A percentile compares a stretch with the other conserved stretches of the same genome.
Conservation (phyloP, 1,139 yeast genomes). For the Scheffersomyces insectosa region DNA sequence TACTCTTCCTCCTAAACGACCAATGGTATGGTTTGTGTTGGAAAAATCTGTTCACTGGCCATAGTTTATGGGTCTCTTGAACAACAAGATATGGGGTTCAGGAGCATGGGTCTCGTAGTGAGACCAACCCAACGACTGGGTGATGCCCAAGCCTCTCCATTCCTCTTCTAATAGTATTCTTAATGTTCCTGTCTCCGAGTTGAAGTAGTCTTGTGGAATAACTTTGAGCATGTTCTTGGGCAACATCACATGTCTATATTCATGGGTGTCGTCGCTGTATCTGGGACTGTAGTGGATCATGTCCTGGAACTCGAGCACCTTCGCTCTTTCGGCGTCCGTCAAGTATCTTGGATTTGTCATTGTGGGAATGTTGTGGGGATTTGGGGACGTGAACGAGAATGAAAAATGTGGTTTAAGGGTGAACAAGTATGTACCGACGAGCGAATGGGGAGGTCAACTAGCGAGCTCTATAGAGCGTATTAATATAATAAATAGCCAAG, state of each 20-base stretch:
- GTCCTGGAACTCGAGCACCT: constrained; percentile 88
- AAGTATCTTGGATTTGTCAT: constrained; percentile 64
- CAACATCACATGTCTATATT: constrained; percentile 89
- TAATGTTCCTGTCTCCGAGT: constrained; percentile 91
- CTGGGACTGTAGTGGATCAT: constrained; percentile 92
- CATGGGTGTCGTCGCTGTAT: constrained; percentile 86
- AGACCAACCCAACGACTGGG: constrained; percentile 97
- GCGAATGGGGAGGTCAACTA: too few relatives aligned
- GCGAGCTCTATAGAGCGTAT: too few relatives aligned
- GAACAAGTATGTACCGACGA: too few relatives aligned
- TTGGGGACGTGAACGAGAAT: too few relatives aligned
- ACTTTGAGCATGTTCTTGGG: constrained; percentile 95
- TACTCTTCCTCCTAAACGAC: too few relatives aligned
- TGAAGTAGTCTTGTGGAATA: constrained; percentile 94
- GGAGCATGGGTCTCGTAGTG: constrained; percentile 99
- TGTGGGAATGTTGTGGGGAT: not conserved
- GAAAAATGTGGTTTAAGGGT: too few relatives aligned
- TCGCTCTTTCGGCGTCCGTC: constrained; percentile 80
- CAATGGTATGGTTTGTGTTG: too few relatives aligned
- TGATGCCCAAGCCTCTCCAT: constrained; percentile 98
- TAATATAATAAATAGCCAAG: too few relatives aligned
- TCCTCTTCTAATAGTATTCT: constrained; percentile 91
- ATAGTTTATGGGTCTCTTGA: constrained; percentile 63
- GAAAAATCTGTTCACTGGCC: constrained; percentile 12
- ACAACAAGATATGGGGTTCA: constrained; percentile 93